phyloP scores from a whole-genome alignment of 257 asterid genomes.

The Nicotiana undulata region DNA sequence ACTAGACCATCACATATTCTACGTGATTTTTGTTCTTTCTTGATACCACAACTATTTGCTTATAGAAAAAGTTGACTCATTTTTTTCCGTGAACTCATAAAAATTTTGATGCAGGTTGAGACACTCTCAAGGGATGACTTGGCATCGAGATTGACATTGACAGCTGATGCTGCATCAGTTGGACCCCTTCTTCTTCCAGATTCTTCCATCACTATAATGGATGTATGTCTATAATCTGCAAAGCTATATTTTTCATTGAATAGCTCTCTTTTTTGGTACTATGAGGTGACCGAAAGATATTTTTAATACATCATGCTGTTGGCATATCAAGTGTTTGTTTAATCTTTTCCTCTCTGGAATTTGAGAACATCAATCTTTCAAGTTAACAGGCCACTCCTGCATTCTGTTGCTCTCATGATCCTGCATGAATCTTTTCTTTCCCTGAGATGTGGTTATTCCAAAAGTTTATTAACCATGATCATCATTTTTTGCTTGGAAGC shows the following conservation, averaged over 20 bases:
- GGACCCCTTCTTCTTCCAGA: slow-evolving; percentile 81
- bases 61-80: slow-evolving; percentile 2
- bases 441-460: not conserved
- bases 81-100: slow-evolving; percentile 10
- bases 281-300: not conserved
- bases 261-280: not conserved
- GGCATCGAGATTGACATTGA: slow-evolving; percentile 88
- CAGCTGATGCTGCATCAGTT: slow-evolving; percentile 71
- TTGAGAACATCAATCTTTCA: not conserved
- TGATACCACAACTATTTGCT: not conserved
- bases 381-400: not conserved
- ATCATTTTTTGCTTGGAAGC: not conserved
- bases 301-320: not conserved
- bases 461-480: not conserved
- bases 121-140: slow-evolving; percentile 80
- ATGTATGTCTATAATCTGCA: slow-evolving; percentile 40
- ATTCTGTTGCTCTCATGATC: not conserved
- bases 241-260: no score
- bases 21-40: not conserved
- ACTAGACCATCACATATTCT: not conserved
- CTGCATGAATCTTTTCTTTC: not conserved
- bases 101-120: slow-evolving; percentile 60
- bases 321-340: not conserved
- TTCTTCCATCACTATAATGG: slow-evolving; percentile 77
- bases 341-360: not conserved